Evolutionary conservation across 148 eudicot species (phyloP), one percentile per base, ranked within the genome.

Genomic region (Nepenthes mirabilis): DNA sequence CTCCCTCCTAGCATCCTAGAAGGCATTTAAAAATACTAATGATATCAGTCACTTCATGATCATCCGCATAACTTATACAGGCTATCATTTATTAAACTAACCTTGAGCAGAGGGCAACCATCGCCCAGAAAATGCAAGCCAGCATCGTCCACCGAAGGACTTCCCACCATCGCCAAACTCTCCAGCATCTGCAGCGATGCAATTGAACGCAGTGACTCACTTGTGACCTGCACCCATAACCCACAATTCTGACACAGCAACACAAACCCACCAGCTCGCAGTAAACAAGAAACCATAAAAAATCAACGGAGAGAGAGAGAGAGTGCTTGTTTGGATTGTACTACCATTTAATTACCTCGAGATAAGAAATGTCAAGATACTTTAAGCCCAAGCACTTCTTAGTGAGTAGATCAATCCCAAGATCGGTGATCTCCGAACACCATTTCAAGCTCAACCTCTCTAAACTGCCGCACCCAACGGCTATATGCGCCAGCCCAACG

Each of bases 41-140:
- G 23, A 23, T 23, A 23, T 23, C 23, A 23, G 23, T 23, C 23
- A 23, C 23, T 23, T 23, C 23, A 23, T 23, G 23, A 23, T 23
- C 23, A 23, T 23, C 23, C 23, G 23, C 23, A 23, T 23, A 23
- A 23, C 23, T 23, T 23, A 23, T 23, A 23, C 7, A 33, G 0
- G 37, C 37, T 56, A 45, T 14, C 34, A 8, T 47, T 34, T 11
- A 55, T 8, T 7, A 11, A 52, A 49, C 54, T 52, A 37, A 88
- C 96, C 91, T 82, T 83, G 68, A 88, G 91, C n/a, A 78, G 80
- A 71, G 91, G 81, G 56, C 96, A 84, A 14, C 86, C 91, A 52
- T 66, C 55, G 58, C 78, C 84, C 49, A 88, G 70, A 61, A 77
- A 73, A 43, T 37, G 57, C 77, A 88, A 59, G n/a, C 88, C 96